Evolutionary conservation across 83 land plant genomes (phyloP).

Genomic region (Larix sibirica): DNA sequence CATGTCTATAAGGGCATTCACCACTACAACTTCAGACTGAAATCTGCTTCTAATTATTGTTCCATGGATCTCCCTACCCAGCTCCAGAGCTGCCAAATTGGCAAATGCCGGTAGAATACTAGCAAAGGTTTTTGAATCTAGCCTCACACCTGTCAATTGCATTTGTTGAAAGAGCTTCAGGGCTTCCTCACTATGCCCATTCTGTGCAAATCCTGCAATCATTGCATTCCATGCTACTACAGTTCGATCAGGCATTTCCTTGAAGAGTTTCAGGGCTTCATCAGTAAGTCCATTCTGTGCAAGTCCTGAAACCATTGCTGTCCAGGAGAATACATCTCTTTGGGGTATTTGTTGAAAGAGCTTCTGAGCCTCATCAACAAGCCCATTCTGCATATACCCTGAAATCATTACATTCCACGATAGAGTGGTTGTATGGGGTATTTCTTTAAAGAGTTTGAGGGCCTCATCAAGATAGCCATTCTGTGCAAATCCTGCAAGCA

Average conservation of each 20-base stretch:
- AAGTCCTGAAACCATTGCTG: conserved; percentile 43
- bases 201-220: too few species aligned
- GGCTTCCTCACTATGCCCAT: too few species aligned
- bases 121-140: too few species aligned
- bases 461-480: conserved; percentile 36
- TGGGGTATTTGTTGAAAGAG: too few species aligned
- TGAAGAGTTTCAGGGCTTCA: conserved; percentile 41
- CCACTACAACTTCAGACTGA: conserved; percentile 28
- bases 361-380: too few species aligned
- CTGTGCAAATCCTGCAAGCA: conserved; percentile 45
- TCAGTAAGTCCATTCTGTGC: conserved; percentile 45
- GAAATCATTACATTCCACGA: too few species aligned
- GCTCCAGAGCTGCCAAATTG: conserved; percentile 14
- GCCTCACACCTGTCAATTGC: too few species aligned
- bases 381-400: too few species aligned
- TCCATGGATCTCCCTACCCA: conserved; percentile 53
- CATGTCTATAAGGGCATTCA: conserved; percentile 58
- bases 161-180: too few species aligned
- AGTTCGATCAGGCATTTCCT: background rate
- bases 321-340: conserved; percentile 17
- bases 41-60: conserved; percentile 34
- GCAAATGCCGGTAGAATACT: too few species aligned
- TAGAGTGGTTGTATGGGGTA: conserved; percentile 8
- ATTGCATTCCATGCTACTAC: too few species aligned
- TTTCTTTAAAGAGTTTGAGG: conserved; percentile 29